phyloP scores from a whole-genome alignment of 257 asterid species.

The Solanum medicagineum region DNA sequence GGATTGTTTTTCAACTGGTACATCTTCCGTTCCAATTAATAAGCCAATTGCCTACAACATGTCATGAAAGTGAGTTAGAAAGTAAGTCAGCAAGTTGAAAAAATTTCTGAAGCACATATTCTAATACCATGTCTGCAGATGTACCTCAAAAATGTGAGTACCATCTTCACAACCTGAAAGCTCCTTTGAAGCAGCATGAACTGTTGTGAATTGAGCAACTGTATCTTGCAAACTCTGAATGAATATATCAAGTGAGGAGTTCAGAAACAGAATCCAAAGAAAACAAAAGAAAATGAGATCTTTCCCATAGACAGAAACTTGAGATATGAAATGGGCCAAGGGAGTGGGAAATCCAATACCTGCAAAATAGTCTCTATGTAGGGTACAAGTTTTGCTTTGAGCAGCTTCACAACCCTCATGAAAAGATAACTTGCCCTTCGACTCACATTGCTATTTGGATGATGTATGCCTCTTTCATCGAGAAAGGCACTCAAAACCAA shows the following conservation, averaged over 20 bases:
- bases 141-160: constrained; percentile 91
- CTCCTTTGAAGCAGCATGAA: constrained; percentile 35
- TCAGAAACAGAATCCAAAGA: not conserved
- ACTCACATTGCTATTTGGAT: constrained; percentile 65
- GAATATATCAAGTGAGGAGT: not conserved
- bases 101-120: not conserved
- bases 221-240: constrained; percentile 76
- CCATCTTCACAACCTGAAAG: constrained; percentile 73
- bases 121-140: not conserved
- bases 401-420: constrained; percentile 85
- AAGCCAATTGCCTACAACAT: constrained; percentile 74
- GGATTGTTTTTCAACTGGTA: constrained; percentile 71
- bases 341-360: constrained; percentile 29
- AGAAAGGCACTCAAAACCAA: constrained; percentile 66
- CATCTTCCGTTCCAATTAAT: constrained; percentile 96
- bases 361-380: constrained; percentile 85
- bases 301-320: not conserved
- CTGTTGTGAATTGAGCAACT: constrained; percentile 61
- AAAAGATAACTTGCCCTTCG: constrained; percentile 91
- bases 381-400: constrained; percentile 79
- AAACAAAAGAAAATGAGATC: not conserved
- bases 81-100: not conserved
- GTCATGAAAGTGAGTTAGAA: not conserved
- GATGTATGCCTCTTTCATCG: constrained; percentile 94
- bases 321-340: not conserved